These are phyloP conservation scores for Lactarius sanguifluus DNA, from an alignment of 768 basidiomycete species.

Conservation along the genomic window DNA sequence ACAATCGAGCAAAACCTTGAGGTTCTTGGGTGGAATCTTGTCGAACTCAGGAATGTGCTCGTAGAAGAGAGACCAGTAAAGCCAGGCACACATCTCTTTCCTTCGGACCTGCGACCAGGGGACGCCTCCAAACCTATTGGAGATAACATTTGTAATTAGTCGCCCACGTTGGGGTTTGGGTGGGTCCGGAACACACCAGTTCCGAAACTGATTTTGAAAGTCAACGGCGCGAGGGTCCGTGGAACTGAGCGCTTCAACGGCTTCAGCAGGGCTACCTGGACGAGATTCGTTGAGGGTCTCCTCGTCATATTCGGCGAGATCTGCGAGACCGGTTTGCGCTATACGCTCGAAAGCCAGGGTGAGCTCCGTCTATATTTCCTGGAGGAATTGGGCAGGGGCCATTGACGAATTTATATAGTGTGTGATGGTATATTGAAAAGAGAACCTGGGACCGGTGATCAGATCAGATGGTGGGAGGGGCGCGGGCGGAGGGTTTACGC, in stretches of 20 bases:
- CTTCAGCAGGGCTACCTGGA: constrained; percentile 62
- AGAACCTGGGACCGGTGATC: constrained; percentile 46
- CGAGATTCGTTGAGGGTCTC: constrained; percentile 49
- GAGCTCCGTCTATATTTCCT: constrained; percentile 55
- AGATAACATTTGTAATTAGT: background rate
- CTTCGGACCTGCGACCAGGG: constrained; percentile 71
- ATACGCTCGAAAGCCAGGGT: constrained; percentile 59
- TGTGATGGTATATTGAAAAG: constrained; percentile 65
- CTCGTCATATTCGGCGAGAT: constrained; percentile 53
- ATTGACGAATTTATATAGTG: constrained; percentile 50
- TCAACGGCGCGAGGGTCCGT: constrained; percentile 73
- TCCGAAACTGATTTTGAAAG: constrained; percentile 65
- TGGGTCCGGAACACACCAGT: constrained; percentile 40
- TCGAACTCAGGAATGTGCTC: constrained; percentile 55
- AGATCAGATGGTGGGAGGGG: constrained; percentile 5
- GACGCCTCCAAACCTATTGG: constrained; percentile 67
- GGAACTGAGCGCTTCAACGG: constrained; percentile 53
- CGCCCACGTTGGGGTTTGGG: background rate
- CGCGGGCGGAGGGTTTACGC: constrained; percentile 3
- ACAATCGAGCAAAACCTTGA: constrained; percentile 55
- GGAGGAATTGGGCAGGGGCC: constrained; percentile 46
- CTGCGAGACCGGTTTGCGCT: constrained; percentile 62
- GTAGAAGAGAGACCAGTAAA: constrained; percentile 84
- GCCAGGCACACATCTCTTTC: constrained; percentile 66
- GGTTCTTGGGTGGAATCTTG: constrained; percentile 46